Percentiles rank a stretch among this genome's conserved stretches.
phyloP scores from a whole-genome alignment of 2,329 filamentous ascomycete genomes.

The Neonectria hederae region DNA sequence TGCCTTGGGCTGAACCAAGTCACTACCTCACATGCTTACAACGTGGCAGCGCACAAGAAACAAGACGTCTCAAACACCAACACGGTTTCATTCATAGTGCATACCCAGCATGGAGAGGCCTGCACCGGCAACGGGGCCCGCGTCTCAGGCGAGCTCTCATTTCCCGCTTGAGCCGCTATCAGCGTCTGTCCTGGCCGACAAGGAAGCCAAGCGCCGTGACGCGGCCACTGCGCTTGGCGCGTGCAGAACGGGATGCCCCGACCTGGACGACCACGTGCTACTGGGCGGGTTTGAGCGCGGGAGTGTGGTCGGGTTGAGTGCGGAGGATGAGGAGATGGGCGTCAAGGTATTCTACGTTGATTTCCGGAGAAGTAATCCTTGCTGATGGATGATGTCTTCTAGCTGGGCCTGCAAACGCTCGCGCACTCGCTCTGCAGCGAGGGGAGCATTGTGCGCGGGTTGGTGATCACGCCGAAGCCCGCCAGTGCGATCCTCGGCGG shows the following conservation, averaged over 20 bases:
- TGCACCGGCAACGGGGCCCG: slow-evolving; percentile 1
- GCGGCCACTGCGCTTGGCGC: slow-evolving; percentile 42
- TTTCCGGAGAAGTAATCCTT: not conserved
- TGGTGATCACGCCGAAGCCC: slow-evolving; percentile 62
- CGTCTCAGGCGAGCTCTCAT: slow-evolving; percentile 58
- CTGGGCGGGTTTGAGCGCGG: slow-evolving; percentile 62
- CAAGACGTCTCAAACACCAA: not conserved
- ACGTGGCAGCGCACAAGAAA: not conserved
- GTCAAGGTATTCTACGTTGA: slow-evolving; percentile 49
- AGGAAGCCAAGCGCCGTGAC: slow-evolving; percentile 51
- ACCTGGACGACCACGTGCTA: slow-evolving; percentile 60
- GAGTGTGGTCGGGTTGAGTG: slow-evolving; percentile 62
- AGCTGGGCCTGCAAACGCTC: slow-evolving; percentile 61
- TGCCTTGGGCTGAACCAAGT: not conserved
- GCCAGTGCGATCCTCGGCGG: slow-evolving; percentile 51
- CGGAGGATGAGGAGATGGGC: slow-evolving; percentile 60
- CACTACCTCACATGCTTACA: not conserved
- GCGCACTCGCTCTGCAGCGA: slow-evolving; percentile 50
- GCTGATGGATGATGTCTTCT: slow-evolving; percentile 20
- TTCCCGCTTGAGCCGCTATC: slow-evolving; percentile 56
- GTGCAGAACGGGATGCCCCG: slow-evolving; percentile 55
- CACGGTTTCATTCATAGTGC: not conserved
- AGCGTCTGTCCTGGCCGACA: slow-evolving; percentile 53
- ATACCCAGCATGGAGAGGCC: slow-evolving; percentile 2
- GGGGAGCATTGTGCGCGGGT: slow-evolving; percentile 40